Base-by-base conservation (phyloP, 2,329 filamentous ascomycete genomes). In the Scleromitrula shiraiana region DNA sequence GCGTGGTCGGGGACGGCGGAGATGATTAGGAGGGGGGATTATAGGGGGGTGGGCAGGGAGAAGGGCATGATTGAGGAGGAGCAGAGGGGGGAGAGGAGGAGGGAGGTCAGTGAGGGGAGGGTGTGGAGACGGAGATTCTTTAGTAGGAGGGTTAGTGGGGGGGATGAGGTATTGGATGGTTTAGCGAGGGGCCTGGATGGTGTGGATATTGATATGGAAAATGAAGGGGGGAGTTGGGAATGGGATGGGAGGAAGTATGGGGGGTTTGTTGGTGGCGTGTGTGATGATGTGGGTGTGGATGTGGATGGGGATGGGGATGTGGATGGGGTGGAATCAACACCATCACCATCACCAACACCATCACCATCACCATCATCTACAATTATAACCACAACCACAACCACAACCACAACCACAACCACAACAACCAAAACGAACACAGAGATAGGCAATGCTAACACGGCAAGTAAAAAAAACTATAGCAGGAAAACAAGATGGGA, bases 1-100 rank as follows among this genome's bases (percentile, higher is more conserved):
- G 91, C 91, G 4, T 97, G n/a, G n/a, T n/a, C n/a, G n/a, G n/a
- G n/a, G n/a, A n/a, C n/a, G n/a, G n/a, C n/a, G 91, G 91, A 72
- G 77, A 56, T 85, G 85, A 60, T 91, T 97, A 20, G 86, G 86
- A 0, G 77, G 78, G 14, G 89, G 82, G 37, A 93, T 97, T 58
- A 74, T 79, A 50, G 80, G 77, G 59, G 76, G 3, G 87, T 89
- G 0, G 80, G 81, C 2, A 63, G 70, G 17, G 87, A 94, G 64
- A 97, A 97, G 72, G 77, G 78, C 50, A 87, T 88, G 66, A 94
- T 97, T 55, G 91, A 97, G 67, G 87, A 88, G 58, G 82, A 85
- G 27, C 91, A 97, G 72, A 80, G 89, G 15, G 86, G 77, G 65
- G 74, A 80, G 70, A 80, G 90, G 52, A 80, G 78, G 64, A 72